Percentiles rank a stretch among this genome's conserved stretches.
Conservation (phyloP, 2,329 filamentous ascomycete species). For the Sclerotinia nivalis region DNA sequence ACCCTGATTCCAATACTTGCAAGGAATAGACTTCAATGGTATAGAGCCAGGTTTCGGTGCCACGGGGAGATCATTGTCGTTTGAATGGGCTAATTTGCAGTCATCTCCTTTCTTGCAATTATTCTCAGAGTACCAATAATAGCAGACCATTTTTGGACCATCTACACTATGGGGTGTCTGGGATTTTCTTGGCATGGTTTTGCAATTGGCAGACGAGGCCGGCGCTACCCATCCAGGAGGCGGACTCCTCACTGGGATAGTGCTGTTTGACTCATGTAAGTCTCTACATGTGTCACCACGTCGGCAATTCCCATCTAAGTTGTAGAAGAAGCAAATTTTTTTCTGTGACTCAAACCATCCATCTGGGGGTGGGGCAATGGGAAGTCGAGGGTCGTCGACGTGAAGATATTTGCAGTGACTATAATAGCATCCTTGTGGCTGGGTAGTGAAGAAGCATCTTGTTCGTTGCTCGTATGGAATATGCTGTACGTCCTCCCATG, state of each 20-base stretch:
- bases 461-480: constrained; percentile 14
- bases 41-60: not conserved
- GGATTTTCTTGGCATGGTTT: not conserved
- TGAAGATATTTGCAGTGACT: constrained; percentile 7
- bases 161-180: not conserved
- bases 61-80: constrained; percentile 1
- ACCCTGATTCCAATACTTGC: constrained; percentile 4
- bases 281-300: constrained; percentile 5
- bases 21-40: not conserved
- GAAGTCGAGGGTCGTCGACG: not conserved
- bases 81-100: constrained; percentile 11
- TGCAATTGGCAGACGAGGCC: not conserved
- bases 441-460: constrained; percentile 4
- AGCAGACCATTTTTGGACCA: constrained; percentile 2
- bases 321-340: constrained; percentile 29
- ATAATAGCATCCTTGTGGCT: not conserved
- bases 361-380: not conserved
- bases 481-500: constrained; percentile 14
- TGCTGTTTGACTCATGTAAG: not conserved
- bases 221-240: constrained; percentile 3
- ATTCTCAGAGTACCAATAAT: constrained; percentile 15
- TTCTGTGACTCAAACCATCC: not conserved
- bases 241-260: not conserved
- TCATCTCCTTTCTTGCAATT: constrained; percentile 22
- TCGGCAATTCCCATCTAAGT: constrained; percentile 13